These are phyloP conservation scores for Puccinia coronata DNA, from an alignment of 1,284 basidiomycete species.

Conservation along the genomic window DNA sequence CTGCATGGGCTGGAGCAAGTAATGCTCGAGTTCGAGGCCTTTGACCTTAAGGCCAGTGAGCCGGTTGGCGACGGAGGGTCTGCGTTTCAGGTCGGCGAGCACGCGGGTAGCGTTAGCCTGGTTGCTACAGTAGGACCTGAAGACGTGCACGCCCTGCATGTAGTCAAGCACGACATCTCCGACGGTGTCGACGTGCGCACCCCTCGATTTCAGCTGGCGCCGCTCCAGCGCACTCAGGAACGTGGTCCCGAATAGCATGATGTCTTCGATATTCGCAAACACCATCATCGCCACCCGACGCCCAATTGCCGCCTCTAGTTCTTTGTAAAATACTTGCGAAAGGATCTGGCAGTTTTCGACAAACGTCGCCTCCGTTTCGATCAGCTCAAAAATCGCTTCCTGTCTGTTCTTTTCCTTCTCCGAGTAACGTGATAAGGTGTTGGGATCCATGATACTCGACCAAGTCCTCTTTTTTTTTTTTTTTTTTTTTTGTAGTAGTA, in stretches of 20 bases:
- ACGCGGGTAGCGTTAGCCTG: conserved; percentile 36
- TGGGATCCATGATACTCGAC: conserved; percentile 26
- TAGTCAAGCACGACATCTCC: conserved; percentile 29
- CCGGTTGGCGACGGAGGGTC: not conserved
- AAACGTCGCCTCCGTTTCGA: conserved; percentile 40
- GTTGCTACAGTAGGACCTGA: conserved; percentile 44
- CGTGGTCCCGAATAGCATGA: conserved; percentile 40
- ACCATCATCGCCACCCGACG: conserved; percentile 3
- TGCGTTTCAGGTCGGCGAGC: conserved; percentile 11
- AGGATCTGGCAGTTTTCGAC: conserved; percentile 46
- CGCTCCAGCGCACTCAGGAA: conserved; percentile 44
- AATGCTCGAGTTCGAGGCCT: conserved; percentile 45
- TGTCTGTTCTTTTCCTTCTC: conserved; percentile 42
- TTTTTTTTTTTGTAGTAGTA: not conserved
- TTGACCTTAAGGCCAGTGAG: conserved; percentile 32
- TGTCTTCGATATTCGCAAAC: conserved; percentile 47
- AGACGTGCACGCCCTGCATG: conserved; percentile 41
- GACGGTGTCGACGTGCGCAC: not conserved
- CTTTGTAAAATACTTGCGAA: conserved; percentile 28
- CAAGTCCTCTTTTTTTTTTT: conserved; percentile 19
- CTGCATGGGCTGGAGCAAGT: conserved; percentile 48
- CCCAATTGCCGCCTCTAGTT: conserved; percentile 26
- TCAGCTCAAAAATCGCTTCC: conserved; percentile 45
- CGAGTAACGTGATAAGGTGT: not conserved
- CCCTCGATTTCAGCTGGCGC: not conserved